Conservation (phyloP, 2,329 filamentous ascomycete species). For the Golovinomyces cichoracearum region DNA sequence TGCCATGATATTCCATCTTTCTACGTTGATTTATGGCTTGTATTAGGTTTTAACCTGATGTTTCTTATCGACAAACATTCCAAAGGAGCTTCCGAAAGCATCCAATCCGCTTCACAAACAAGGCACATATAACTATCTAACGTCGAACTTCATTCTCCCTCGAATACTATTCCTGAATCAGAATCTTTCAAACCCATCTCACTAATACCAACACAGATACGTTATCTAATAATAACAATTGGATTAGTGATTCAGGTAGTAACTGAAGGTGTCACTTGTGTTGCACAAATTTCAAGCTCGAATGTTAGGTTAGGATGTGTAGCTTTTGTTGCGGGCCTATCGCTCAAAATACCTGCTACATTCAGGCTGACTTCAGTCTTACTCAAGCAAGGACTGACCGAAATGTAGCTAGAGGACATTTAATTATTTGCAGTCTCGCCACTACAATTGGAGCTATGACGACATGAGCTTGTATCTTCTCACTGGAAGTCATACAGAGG, state of each 20-base stretch:
- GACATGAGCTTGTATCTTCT: slow-evolving; percentile 62
- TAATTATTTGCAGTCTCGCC: slow-evolving; percentile 75
- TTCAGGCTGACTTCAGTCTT: slow-evolving; percentile 82
- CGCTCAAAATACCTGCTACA: slow-evolving; percentile 87
- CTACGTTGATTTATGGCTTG: slow-evolving; percentile 66
- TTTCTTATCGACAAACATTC: slow-evolving; percentile 79
- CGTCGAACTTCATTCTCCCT: slow-evolving; percentile 28
- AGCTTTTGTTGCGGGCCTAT: slow-evolving; percentile 88
- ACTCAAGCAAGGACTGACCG: slow-evolving; percentile 72
- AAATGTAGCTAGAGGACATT: slow-evolving; percentile 58
- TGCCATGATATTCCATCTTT: slow-evolving; percentile 28
- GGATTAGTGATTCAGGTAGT: slow-evolving; percentile 90
- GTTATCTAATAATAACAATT: slow-evolving; percentile 57
- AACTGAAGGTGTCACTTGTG: slow-evolving; percentile 85
- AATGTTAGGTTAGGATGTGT: slow-evolving; percentile 61
- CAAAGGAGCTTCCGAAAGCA: slow-evolving; percentile 38
- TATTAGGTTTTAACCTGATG: slow-evolving; percentile 84
- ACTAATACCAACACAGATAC: slow-evolving; percentile 29
- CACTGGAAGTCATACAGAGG: slow-evolving; percentile 30
- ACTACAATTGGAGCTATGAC: slow-evolving; percentile 63
- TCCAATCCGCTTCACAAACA: slow-evolving; percentile 38
- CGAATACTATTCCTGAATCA: slow-evolving; percentile 19
- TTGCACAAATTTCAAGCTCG: slow-evolving; percentile 54
- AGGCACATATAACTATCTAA: slow-evolving; percentile 77
- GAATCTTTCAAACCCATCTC: slow-evolving; percentile 34